phyloP scores from a whole-genome alignment of 768 basidiomycete genomes.

The Fomitopsis pulvina region DNA sequence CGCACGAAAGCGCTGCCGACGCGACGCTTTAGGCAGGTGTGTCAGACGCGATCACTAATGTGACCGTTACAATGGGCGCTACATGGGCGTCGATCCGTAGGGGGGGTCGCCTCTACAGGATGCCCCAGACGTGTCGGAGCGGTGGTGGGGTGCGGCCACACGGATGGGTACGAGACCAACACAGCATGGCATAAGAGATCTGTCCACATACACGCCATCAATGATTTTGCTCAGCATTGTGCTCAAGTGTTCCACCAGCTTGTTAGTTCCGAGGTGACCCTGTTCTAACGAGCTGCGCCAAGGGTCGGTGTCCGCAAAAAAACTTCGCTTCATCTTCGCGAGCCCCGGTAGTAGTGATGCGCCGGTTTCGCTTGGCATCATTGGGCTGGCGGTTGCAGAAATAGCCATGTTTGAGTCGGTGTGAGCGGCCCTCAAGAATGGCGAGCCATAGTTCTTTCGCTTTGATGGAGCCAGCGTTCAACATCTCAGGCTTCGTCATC shows the following conservation, averaged over 20 bases:
- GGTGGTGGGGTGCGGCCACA: constrained; percentile 1
- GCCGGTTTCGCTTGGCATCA: constrained; percentile 42
- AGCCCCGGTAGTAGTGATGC: constrained; percentile 31
- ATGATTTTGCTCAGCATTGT: constrained; percentile 34
- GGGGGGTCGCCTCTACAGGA: too few relatives aligned
- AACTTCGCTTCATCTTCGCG: constrained; percentile 35
- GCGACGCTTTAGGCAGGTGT: too few relatives aligned
- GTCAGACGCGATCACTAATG: too few relatives aligned
- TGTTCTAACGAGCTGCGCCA: constrained; percentile 45
- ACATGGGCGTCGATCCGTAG: too few relatives aligned
- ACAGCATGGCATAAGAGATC: neutral
- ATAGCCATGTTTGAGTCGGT: constrained; percentile 38
- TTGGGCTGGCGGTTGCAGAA: constrained; percentile 64
- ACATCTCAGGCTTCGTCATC: constrained; percentile 48
- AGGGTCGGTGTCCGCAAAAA: constrained; percentile 41
- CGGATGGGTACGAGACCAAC: neutral
- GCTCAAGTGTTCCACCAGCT: constrained; percentile 48
- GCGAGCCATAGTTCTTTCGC: constrained; percentile 35
- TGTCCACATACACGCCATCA: constrained; percentile 3
- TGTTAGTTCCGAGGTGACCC: constrained; percentile 49
- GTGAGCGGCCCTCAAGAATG: constrained; percentile 40
- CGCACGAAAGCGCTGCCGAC: too few relatives aligned
- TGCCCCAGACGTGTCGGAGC: too few relatives aligned
- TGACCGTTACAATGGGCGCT: too few relatives aligned
- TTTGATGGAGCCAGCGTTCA: constrained; percentile 31